A percentile compares a stretch with the other conserved stretches of the same genome.
Evolutionary conservation across 768 basidiomycete genomes (phyloP).

Genomic region (Hemileccinum rubropunctum): DNA sequence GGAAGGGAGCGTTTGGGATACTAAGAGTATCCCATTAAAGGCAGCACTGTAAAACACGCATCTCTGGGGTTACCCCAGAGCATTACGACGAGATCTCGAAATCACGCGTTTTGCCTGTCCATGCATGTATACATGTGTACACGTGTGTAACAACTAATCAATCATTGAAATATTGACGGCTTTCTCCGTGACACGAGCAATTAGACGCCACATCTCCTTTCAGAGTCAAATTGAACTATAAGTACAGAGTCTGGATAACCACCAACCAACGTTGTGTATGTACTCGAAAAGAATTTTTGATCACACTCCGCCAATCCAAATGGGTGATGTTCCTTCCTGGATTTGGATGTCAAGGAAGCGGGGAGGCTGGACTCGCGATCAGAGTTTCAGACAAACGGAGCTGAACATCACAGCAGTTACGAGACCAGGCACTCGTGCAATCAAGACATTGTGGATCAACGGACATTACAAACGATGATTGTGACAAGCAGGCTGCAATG

Average conservation of each 20-base stretch:
- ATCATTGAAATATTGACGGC: no score
- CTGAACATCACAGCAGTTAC: conserved; percentile 12
- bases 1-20: conserved; percentile 57
- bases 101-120: neutral
- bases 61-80: neutral
- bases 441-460: conserved; percentile 19
- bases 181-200: conserved; percentile 5
- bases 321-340: neutral
- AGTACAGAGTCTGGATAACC: neutral
- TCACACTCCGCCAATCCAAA: neutral
- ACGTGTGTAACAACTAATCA: no score
- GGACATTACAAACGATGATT: conserved; percentile 22
- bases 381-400: neutral
- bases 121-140: neutral
- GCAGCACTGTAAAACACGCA: conserved; percentile 8
- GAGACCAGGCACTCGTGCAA: conserved; percentile 8
- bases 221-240: conserved; percentile 12
- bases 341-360: conserved; percentile 5
- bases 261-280: neutral
- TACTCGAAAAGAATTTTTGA: neutral
- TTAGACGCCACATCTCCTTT: conserved; percentile 25
- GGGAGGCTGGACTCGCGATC: neutral
- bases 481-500: conserved; percentile 14
- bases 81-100: neutral
- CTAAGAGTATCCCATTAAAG: neutral